These are phyloP conservation scores for Neonectria ditissima DNA, from an alignment of 2,329 filamentous ascomycete genomes.

Conservation along the genomic window DNA sequence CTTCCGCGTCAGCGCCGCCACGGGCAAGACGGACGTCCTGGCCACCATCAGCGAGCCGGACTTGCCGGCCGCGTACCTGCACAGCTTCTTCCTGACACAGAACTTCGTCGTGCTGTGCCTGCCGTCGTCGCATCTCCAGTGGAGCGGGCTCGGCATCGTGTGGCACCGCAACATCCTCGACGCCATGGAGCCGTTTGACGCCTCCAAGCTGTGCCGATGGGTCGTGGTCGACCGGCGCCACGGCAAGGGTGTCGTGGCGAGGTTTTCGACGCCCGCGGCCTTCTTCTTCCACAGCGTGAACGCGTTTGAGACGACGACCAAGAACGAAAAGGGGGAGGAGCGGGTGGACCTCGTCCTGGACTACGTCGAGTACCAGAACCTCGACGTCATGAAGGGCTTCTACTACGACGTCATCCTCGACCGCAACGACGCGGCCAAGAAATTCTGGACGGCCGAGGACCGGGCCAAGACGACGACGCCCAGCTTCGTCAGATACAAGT, in stretches of 20 bases:
- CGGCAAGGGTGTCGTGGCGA: constrained; percentile 73
- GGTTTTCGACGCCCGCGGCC: constrained; percentile 74
- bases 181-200: constrained; percentile 73
- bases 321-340: constrained; percentile 49
- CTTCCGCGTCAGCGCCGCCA: constrained; percentile 72
- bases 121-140: constrained; percentile 72
- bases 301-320: constrained; percentile 72
- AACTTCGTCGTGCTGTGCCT: constrained; percentile 80
- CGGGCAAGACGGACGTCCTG: constrained; percentile 76
- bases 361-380: constrained; percentile 70
- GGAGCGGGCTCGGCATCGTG: constrained; percentile 69
- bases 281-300: constrained; percentile 88
- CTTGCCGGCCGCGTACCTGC: constrained; percentile 77
- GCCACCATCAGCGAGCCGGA: constrained; percentile 69
- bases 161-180: constrained; percentile 77
- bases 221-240: constrained; percentile 76
- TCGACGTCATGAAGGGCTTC: constrained; percentile 73
- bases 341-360: constrained; percentile 72
- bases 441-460: constrained; percentile 57
- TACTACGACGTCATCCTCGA: constrained; percentile 77
- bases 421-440: constrained; percentile 58
- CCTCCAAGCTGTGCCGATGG: constrained; percentile 71
- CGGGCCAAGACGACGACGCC: constrained; percentile 52
- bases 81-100: constrained; percentile 81
- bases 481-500: constrained; percentile 58